These are phyloP conservation scores for Pseudonitzschia delicatissima DNA, from an alignment of 108 stramenopile species.

Conservation along the genomic window DNA sequence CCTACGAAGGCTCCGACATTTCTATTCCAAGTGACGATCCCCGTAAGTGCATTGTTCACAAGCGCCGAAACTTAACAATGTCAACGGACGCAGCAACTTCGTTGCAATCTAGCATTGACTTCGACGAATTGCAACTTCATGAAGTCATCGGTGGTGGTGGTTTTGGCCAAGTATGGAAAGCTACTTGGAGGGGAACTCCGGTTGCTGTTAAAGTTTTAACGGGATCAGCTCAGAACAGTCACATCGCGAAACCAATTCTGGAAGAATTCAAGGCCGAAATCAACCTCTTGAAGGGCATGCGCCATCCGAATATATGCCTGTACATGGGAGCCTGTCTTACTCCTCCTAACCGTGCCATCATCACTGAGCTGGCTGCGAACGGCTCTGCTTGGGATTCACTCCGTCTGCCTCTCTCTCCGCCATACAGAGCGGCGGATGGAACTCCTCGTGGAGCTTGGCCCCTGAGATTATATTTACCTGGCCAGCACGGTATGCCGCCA, in stretches of 20 bases:
- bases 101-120: slow-evolving; percentile 62
- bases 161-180: slow-evolving; percentile 89
- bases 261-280: slow-evolving; percentile 88
- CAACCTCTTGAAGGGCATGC: slow-evolving; percentile 81
- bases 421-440: slow-evolving; percentile 66
- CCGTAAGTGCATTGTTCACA: slow-evolving; percentile 72
- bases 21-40: slow-evolving; percentile 63
- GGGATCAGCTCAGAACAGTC: slow-evolving; percentile 67
- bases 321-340: slow-evolving; percentile 93
- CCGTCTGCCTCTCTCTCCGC: slow-evolving; percentile 59
- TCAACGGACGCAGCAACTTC: slow-evolving; percentile 64
- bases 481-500: slow-evolving; percentile 47
- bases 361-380: slow-evolving; percentile 85
- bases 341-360: slow-evolving; percentile 83
- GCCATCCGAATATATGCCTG: slow-evolving; percentile 92
- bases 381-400: slow-evolving; percentile 88
- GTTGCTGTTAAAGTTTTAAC: slow-evolving; percentile 89
- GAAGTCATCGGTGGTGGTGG: slow-evolving; percentile 90
- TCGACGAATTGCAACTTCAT: slow-evolving; percentile 62
- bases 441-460: slow-evolving; percentile 61
- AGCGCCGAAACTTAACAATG: slow-evolving; percentile 61
- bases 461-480: slow-evolving; percentile 39
- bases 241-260: slow-evolving; percentile 68
- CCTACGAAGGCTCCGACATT: slow-evolving; percentile 17
- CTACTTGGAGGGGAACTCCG: slow-evolving; percentile 81